A percentile compares a stretch with the other conserved stretches of the same genome.
phyloP scores from a whole-genome alignment of 305 asterid species.

The Lippia alba region DNA sequence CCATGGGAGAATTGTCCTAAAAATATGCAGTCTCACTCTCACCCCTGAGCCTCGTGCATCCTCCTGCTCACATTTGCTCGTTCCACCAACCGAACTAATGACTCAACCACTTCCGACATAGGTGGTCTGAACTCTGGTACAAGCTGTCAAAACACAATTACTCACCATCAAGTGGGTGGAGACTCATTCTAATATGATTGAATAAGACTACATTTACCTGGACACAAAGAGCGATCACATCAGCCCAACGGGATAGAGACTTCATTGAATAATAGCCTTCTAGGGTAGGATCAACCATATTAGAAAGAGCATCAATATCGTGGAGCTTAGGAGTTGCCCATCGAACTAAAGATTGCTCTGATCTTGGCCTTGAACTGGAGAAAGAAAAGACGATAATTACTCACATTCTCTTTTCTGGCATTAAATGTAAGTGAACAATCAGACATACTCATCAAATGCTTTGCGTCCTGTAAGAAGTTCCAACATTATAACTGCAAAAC shows the following conservation, averaged over 20 bases:
- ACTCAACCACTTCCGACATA: conserved; percentile 77
- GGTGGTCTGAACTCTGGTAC: conserved; percentile 90
- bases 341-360: conserved; percentile 56
- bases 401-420: background rate
- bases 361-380: conserved; percentile 53
- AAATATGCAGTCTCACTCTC: conserved; percentile 44
- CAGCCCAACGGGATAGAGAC: conserved; percentile 59
- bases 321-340: conserved; percentile 67
- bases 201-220: conserved; percentile 40
- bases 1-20: background rate
- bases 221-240: conserved; percentile 59
- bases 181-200: no score
- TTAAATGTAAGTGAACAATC: background rate
- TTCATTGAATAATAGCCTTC: conserved; percentile 56
- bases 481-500: conserved; percentile 60
- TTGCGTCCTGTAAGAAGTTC: conserved; percentile 65
- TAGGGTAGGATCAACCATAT: conserved; percentile 62
- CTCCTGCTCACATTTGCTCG: conserved; percentile 84
- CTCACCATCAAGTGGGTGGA: background rate
- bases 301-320: conserved; percentile 57
- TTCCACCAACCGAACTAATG: conserved; percentile 74
- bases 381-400: background rate
- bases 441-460: conserved; percentile 63
- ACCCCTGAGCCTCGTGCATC: conserved; percentile 45
- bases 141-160: conserved; percentile 47